A percentile compares a stretch with the other conserved stretches of the same genome.
Evolutionary conservation across 1,139 yeast species (phyloP).

Genomic region (Candida glucosophila): DNA sequence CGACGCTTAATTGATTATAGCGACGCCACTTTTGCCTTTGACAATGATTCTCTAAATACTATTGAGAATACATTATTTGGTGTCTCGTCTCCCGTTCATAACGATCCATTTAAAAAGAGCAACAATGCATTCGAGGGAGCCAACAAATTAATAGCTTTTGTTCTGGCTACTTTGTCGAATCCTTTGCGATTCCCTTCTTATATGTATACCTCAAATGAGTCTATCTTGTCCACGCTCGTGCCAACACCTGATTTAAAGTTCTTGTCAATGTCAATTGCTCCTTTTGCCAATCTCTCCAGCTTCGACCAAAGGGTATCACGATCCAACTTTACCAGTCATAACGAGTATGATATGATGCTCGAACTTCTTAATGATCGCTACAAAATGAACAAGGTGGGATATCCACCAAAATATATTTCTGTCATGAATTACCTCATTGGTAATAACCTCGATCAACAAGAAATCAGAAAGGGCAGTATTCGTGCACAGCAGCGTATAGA

Average conservation of each 20-base stretch:
- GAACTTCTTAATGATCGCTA: conserved; percentile 75
- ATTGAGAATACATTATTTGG: conserved; percentile 48
- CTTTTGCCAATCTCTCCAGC: conserved; percentile 44
- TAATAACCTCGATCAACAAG: conserved; percentile 50
- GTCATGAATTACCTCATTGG: conserved; percentile 76
- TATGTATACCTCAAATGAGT: conserved; percentile 79
- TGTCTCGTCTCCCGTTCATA: conserved; percentile 21
- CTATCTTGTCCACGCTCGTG: conserved; percentile 72
- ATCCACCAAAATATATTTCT: conserved; percentile 48
- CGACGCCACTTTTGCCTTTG: conserved; percentile 82
- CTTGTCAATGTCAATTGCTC: conserved; percentile 78
- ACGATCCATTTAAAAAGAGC: conserved; percentile 10
- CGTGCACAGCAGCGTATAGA: conserved; percentile 71
- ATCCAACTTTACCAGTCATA: conserved; percentile 47
- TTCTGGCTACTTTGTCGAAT: conserved; percentile 77
- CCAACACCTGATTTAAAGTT: conserved; percentile 91
- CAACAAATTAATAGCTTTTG: conserved; percentile 78
- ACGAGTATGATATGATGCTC: conserved; percentile 78
- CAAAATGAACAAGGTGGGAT: conserved; percentile 58
- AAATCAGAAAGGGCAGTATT: conserved; percentile 69
- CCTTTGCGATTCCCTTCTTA: conserved; percentile 89
- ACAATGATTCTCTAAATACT: conserved; percentile 73
- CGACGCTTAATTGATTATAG: conserved; percentile 75
- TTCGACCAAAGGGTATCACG: no score
- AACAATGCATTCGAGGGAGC: conserved; percentile 59